Conservation (phyloP, 2,329 filamentous ascomycete species). For the Trichoderma brevicompactum region DNA sequence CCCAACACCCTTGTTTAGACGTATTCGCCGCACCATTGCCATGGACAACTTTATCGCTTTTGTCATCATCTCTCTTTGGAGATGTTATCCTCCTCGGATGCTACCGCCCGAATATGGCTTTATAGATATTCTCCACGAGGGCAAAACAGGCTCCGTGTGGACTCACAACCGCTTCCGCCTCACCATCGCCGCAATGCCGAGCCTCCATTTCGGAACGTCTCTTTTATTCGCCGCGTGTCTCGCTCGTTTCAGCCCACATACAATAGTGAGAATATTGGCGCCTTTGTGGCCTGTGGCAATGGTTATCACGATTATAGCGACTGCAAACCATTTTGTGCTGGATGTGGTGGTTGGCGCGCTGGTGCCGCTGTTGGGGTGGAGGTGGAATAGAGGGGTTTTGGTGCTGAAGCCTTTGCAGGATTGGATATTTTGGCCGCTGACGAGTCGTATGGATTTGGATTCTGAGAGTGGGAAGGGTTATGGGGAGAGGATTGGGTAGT, state of each 20-base stretch:
- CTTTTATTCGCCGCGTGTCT: constrained; percentile 1
- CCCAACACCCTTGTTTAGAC: not conserved
- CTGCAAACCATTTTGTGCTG: constrained; percentile 19
- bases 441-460: constrained; percentile 3
- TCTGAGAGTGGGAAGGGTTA: not conserved
- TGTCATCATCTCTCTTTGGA: not conserved
- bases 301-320: constrained; percentile 18
- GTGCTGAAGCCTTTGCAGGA: constrained; percentile 13
- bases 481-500: not conserved
- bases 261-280: not conserved
- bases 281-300: constrained; percentile 12
- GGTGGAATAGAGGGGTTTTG: constrained; percentile 20
- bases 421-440: constrained; percentile 11
- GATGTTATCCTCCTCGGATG: constrained; percentile 12
- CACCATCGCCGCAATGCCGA: constrained; percentile 22
- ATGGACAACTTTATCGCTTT: constrained; percentile 19
- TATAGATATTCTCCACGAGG: not conserved
- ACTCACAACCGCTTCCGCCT: constrained; percentile 8
- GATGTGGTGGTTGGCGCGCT: constrained; percentile 3
- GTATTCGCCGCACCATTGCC: constrained; percentile 9
- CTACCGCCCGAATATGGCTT: constrained; percentile 11
- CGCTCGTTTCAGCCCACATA: constrained; percentile 1
- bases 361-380: constrained; percentile 10
- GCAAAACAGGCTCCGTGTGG: not conserved
- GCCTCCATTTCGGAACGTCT: constrained; percentile 1